Conservation (phyloP, 2,329 filamentous ascomycete species). For the Chaetomiaceae sp. region DNA sequence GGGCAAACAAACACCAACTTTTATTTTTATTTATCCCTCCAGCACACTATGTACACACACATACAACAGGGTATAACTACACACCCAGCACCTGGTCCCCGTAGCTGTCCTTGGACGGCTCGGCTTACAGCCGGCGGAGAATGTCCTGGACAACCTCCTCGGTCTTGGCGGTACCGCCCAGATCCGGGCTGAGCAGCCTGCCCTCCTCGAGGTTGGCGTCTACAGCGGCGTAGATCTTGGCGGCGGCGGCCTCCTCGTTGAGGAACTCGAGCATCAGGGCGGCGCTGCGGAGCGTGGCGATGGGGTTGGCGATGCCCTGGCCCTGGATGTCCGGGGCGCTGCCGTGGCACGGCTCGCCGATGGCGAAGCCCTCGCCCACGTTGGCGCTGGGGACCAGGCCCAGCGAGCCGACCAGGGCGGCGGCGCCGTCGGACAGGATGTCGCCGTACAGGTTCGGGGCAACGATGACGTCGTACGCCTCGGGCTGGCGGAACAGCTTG, state of each 20-base stretch:
- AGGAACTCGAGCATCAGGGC: constrained; percentile 97
- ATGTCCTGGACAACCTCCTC: constrained; percentile 85
- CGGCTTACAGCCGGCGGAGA: constrained; percentile 73
- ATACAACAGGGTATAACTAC: not conserved
- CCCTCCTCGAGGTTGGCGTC: constrained; percentile 85
- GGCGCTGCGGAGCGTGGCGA: constrained; percentile 86
- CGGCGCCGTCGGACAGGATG: constrained; percentile 91
- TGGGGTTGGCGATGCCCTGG: constrained; percentile 88
- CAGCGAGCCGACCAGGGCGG: constrained; percentile 84
- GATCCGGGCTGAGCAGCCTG: constrained; percentile 76
- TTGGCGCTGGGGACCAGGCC: constrained; percentile 94
- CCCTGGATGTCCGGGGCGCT: constrained; percentile 95
- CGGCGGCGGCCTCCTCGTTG: constrained; percentile 78
- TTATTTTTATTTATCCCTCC: not conserved
- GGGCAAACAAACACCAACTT: no score
- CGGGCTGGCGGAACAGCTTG: constrained; percentile 96
- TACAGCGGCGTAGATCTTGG: constrained; percentile 84
- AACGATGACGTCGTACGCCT: constrained; percentile 95
- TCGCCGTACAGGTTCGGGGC: constrained; percentile 97
- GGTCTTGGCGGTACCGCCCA: constrained; percentile 82
- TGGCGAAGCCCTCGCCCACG: constrained; percentile 88
- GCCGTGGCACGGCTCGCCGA: constrained; percentile 97
- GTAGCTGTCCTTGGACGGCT: no score
- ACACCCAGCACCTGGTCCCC: no score
- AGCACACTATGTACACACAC: not conserved